Percentiles rank a stretch among this genome's conserved stretches.
Evolutionary conservation across 2,329 filamentous ascomycete genomes (phyloP).

Genomic region (Orbilia ellipsospora): DNA sequence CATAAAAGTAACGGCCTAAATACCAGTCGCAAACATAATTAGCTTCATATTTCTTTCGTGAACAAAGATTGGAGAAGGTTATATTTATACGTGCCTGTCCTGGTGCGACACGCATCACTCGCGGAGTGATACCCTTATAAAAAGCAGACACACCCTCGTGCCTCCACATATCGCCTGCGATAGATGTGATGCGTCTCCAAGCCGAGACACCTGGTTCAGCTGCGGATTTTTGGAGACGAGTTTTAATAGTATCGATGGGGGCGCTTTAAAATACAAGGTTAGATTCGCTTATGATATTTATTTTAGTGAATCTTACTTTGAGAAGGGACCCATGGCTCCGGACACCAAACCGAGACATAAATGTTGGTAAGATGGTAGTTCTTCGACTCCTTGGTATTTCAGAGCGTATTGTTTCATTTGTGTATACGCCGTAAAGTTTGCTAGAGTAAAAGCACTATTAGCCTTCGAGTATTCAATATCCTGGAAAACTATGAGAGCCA

Average conservation of each 20-base stretch:
- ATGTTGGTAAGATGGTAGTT: slow-evolving; percentile 88
- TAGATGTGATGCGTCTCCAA: slow-evolving; percentile 78
- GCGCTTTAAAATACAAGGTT: slow-evolving; percentile 68
- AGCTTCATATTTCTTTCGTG: too few species aligned
- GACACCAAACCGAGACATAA: slow-evolving; percentile 88
- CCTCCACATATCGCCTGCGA: slow-evolving; percentile 87
- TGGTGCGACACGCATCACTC: slow-evolving; percentile 96
- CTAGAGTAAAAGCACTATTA: slow-evolving; percentile 61
- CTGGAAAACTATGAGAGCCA: not conserved
- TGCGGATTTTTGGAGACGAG: slow-evolving; percentile 88
- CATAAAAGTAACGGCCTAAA: slow-evolving; percentile 71
- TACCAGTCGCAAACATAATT: not conserved
- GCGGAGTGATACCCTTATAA: slow-evolving; percentile 98
- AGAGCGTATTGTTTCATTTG: slow-evolving; percentile 87
- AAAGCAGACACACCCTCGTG: slow-evolving; percentile 95
- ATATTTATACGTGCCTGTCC: slow-evolving; percentile 73
- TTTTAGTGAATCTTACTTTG: slow-evolving; percentile 64
- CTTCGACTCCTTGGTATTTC: slow-evolving; percentile 72
- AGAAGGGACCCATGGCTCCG: slow-evolving; percentile 94
- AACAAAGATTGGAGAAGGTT: too few species aligned
- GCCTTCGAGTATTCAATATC: not conserved
- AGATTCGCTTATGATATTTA: not conserved
- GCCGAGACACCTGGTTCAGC: slow-evolving; percentile 84
- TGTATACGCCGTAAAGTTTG: slow-evolving; percentile 96
- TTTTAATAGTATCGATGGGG: slow-evolving; percentile 99